phyloP scores from a whole-genome alignment of 2,329 filamentous ascomycete genomes.

The Cladosporium sp. region DNA sequence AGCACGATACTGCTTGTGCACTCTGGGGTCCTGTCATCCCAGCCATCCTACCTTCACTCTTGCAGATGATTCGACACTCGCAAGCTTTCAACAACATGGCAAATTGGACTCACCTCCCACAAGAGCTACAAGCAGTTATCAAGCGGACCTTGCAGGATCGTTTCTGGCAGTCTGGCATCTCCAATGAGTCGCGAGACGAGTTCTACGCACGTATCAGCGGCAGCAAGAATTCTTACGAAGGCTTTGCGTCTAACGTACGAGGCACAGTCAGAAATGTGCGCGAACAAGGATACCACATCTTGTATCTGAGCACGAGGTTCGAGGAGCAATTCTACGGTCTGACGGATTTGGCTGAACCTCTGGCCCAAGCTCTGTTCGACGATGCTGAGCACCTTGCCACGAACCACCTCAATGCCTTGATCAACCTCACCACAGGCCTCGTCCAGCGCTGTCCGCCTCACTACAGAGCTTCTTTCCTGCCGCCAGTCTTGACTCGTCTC shows the following conservation, averaged over 20 bases:
- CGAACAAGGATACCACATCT: slow-evolving; percentile 90
- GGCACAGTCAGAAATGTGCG: slow-evolving; percentile 86
- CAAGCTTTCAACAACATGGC: slow-evolving; percentile 86
- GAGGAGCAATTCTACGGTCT: slow-evolving; percentile 91
- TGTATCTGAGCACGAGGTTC: slow-evolving; percentile 89
- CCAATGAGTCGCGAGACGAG: slow-evolving; percentile 90
- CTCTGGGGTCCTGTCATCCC: slow-evolving; percentile 88
- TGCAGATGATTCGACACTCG: slow-evolving; percentile 84
- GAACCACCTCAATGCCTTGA: slow-evolving; percentile 89
- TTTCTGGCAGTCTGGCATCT: slow-evolving; percentile 98
- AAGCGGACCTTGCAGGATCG: slow-evolving; percentile 84
- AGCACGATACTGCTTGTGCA: slow-evolving; percentile 73
- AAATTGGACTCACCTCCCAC: slow-evolving; percentile 77
- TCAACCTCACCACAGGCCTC: slow-evolving; percentile 84
- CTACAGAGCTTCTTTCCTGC: slow-evolving; percentile 76
- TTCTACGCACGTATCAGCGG: slow-evolving; percentile 91
- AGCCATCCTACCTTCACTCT: slow-evolving; percentile 77
- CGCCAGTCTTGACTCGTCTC: slow-evolving; percentile 76
- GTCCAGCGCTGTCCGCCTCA: slow-evolving; percentile 89
- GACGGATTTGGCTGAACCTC: slow-evolving; percentile 74
- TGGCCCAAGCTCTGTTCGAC: slow-evolving; percentile 81
- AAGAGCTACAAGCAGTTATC: slow-evolving; percentile 76
- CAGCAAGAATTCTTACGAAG: slow-evolving; percentile 86
- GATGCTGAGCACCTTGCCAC: slow-evolving; percentile 82
- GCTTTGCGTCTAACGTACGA: slow-evolving; percentile 88